These are phyloP conservation scores for Phytophthora pluvialis DNA, from an alignment of 352 stramenopile species.

Conservation along the genomic window DNA sequence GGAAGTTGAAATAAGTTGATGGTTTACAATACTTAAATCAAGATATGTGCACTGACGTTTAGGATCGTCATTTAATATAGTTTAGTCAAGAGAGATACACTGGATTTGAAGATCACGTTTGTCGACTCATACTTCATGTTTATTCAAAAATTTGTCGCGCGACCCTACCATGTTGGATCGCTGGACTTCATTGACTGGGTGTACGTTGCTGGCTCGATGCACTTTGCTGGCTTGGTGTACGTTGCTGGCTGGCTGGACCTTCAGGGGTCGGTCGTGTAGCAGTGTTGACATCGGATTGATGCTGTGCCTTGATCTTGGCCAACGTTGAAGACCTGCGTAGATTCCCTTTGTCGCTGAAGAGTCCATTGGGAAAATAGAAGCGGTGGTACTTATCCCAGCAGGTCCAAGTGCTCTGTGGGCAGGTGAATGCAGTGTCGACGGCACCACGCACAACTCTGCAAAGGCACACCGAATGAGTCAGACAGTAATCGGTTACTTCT, in stretches of 20 bases:
- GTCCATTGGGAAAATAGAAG: too few species aligned
- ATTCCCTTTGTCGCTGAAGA: too few species aligned
- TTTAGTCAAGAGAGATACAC: not conserved
- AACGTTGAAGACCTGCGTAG: too few species aligned
- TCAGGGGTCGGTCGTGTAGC: too few species aligned
- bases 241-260: too few species aligned
- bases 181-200: not conserved
- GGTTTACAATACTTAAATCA: not conserved
- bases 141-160: too few species aligned
- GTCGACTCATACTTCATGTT: not conserved
- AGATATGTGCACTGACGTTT: not conserved
- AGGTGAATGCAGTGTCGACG: slow-evolving; percentile 1
- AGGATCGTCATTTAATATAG: not conserved
- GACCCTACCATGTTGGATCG: too few species aligned
- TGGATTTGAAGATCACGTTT: not conserved
- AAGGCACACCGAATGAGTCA: slow-evolving; percentile 4
- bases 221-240: too few species aligned
- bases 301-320: too few species aligned
- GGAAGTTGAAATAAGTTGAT: not conserved
- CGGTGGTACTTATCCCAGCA: slow-evolving; percentile 2
- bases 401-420: slow-evolving; percentile 7
- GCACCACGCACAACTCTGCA: slow-evolving; percentile 5
- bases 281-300: too few species aligned
- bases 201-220: too few species aligned
- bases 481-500: slow-evolving; percentile 11